Evolutionary conservation across 2,329 filamentous ascomycete species (phyloP).

Genomic region (Podosphaera fusca): DNA sequence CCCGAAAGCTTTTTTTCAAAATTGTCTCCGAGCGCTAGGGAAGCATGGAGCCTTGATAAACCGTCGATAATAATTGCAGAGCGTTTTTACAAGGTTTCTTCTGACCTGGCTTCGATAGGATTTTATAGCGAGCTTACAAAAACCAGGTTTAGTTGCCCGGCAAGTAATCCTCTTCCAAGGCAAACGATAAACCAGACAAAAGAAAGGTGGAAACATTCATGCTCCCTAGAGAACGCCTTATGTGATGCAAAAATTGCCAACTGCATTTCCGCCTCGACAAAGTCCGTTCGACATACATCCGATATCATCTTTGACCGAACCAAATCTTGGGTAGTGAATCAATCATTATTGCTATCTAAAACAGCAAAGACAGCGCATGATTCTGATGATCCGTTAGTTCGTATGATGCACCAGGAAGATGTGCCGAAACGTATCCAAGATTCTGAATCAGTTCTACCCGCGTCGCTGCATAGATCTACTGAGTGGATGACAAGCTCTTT

Average conservation of each 20-base stretch:
- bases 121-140: conserved; percentile 37
- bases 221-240: no score
- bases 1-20: conserved; percentile 82
- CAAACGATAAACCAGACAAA: conserved; percentile 19
- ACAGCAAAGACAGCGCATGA: conserved; percentile 32
- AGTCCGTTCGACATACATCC: conserved; percentile 21
- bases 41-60: conserved; percentile 53
- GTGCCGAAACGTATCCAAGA: not conserved
- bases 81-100: conserved; percentile 72
- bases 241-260: conserved; percentile 12
- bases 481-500: conserved; percentile 22
- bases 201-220: not conserved
- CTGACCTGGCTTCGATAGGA: conserved; percentile 38
- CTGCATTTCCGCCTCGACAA: conserved; percentile 19
- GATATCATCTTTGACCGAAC: conserved; percentile 67
- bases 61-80: conserved; percentile 83
- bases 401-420: not conserved
- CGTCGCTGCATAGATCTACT: conserved; percentile 1
- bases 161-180: no score
- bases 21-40: conserved; percentile 49
- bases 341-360: conserved; percentile 50
- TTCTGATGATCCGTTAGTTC: conserved; percentile 4
- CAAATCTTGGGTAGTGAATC: conserved; percentile 63
- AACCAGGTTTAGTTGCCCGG: conserved; percentile 32
- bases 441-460: not conserved